Conservation (phyloP, 176 grass and related monocot species). For the Panicum miliaceum region DNA sequence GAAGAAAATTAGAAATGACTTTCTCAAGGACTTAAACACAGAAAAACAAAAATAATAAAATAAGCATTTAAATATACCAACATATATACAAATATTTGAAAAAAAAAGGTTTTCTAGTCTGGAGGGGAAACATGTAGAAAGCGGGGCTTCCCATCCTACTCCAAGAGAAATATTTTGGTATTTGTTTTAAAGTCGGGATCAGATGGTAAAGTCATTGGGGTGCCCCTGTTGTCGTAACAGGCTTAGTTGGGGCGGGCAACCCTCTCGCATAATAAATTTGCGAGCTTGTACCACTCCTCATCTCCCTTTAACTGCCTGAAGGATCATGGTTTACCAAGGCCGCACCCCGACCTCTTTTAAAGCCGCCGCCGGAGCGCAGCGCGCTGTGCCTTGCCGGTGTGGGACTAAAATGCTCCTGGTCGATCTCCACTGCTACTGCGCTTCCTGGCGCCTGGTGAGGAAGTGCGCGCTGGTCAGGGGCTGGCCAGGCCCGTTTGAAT, state of each 20-base stretch:
- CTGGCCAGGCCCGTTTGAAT: not conserved
- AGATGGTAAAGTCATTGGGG: conserved; percentile 27
- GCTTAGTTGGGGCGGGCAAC: conserved; percentile 50
- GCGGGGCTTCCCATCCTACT: no score
- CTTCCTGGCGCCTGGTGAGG: no score
- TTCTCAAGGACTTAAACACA: no score
- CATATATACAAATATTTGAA: no score
- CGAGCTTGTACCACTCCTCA: conserved; percentile 49
- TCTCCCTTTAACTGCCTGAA: conserved; percentile 55
- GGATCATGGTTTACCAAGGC: not conserved
- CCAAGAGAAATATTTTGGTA: not conserved
- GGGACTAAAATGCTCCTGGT: conserved; percentile 55
- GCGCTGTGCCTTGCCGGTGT: not conserved
- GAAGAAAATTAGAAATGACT: no score
- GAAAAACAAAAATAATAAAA: no score
- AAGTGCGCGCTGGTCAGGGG: not conserved
- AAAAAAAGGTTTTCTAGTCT: no score
- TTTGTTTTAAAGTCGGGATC: conserved; percentile 29
- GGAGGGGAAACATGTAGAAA: no score
- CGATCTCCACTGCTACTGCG: no score
- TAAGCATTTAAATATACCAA: no score
- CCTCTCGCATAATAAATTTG: conserved; percentile 25
- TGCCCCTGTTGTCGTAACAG: conserved; percentile 53
- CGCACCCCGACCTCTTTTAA: not conserved
- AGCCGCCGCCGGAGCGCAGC: fast-evolving